Percentiles rank a stretch among this genome's conserved stretches.
Conservation (phyloP, 2,329 filamentous ascomycete genomes). For the Fusarium avenaceum region DNA sequence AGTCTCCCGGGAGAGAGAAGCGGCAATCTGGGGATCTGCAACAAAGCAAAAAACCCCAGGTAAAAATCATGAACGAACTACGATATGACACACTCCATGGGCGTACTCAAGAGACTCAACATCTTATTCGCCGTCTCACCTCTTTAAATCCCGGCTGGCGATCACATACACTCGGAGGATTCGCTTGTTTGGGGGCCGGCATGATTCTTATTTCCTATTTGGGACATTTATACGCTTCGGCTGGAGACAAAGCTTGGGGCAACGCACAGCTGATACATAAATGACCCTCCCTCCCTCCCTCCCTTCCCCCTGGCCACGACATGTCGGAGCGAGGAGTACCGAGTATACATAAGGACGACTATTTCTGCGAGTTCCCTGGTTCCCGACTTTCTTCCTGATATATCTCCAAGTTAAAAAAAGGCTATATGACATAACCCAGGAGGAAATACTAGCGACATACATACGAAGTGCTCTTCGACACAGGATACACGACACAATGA, state of each 20-base stretch:
- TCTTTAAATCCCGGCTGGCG: slow-evolving; percentile 13
- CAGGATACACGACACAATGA: slow-evolving; percentile 14
- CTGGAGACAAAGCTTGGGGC: slow-evolving; percentile 23
- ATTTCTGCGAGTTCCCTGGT: background rate
- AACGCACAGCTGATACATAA: slow-evolving; percentile 38
- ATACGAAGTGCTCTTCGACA: background rate
- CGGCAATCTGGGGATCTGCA: slow-evolving; percentile 12
- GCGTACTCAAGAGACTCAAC: background rate
- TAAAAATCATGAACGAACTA: background rate
- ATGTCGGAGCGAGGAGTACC: slow-evolving; percentile 25
- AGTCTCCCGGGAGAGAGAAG: background rate
- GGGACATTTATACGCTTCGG: slow-evolving; percentile 12
- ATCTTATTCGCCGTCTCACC: slow-evolving; percentile 15
- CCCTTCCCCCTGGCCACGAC: slow-evolving; percentile 15
- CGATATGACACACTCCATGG: background rate
- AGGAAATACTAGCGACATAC: background rate
- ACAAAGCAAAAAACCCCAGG: slow-evolving; percentile 9
- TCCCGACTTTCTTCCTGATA: slow-evolving; percentile 4
- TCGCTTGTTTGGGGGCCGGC: slow-evolving; percentile 28
- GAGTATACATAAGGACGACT: slow-evolving; percentile 11
- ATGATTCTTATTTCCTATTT: slow-evolving; percentile 32
- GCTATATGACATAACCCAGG: background rate
- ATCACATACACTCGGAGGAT: slow-evolving; percentile 24
- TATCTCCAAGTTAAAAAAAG: slow-evolving; percentile 2
- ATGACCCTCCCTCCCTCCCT: slow-evolving; percentile 20